A percentile compares a stretch with the other conserved stretches of the same genome.
These are phyloP conservation scores for Penicillium thymicola DNA, from an alignment of 2,329 filamentous ascomycete species.

Conservation along the genomic window DNA sequence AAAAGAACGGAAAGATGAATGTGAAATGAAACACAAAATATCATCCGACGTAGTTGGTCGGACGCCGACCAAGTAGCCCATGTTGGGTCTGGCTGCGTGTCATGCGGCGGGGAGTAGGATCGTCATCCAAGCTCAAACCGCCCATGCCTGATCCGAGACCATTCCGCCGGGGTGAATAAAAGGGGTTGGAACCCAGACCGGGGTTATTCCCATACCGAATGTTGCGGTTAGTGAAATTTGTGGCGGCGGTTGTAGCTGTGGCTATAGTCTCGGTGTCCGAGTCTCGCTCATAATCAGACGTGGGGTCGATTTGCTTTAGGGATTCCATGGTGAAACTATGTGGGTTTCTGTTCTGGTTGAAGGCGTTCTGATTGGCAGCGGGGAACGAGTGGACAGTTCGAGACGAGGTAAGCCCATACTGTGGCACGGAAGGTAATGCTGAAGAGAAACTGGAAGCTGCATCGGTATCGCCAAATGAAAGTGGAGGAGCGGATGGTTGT, in stretches of 20 bases:
- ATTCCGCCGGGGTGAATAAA: slow-evolving; percentile 31
- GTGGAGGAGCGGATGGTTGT: slow-evolving; percentile 23
- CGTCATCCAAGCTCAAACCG: slow-evolving; percentile 35
- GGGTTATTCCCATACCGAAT: slow-evolving; percentile 34
- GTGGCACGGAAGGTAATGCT: slow-evolving; percentile 21
- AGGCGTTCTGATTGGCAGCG: background rate
- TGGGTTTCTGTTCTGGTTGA: slow-evolving; percentile 16
- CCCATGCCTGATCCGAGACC: slow-evolving; percentile 35
- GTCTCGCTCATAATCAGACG: slow-evolving; percentile 34
- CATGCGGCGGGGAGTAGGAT: slow-evolving; percentile 30
- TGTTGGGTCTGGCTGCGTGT: slow-evolving; percentile 36
- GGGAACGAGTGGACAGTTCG: slow-evolving; percentile 19
- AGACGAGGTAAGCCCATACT: slow-evolving; percentile 22
- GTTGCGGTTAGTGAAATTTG: slow-evolving; percentile 34
- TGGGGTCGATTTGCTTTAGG: slow-evolving; percentile 31
- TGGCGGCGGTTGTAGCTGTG: slow-evolving; percentile 32
- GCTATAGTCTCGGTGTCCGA: slow-evolving; percentile 39
- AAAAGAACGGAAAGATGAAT: background rate
- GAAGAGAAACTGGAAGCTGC: slow-evolving; percentile 28
- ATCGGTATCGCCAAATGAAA: slow-evolving; percentile 32
- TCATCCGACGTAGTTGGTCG: slow-evolving; percentile 18
- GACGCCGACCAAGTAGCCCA: slow-evolving; percentile 17
- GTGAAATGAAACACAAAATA: background rate
- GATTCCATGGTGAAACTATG: slow-evolving; percentile 35
- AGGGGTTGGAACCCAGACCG: slow-evolving; percentile 15